Evolutionary conservation across 1,284 basidiomycete genomes (phyloP).

Genomic region (Pseudomicrostroma phylloplanum): DNA sequence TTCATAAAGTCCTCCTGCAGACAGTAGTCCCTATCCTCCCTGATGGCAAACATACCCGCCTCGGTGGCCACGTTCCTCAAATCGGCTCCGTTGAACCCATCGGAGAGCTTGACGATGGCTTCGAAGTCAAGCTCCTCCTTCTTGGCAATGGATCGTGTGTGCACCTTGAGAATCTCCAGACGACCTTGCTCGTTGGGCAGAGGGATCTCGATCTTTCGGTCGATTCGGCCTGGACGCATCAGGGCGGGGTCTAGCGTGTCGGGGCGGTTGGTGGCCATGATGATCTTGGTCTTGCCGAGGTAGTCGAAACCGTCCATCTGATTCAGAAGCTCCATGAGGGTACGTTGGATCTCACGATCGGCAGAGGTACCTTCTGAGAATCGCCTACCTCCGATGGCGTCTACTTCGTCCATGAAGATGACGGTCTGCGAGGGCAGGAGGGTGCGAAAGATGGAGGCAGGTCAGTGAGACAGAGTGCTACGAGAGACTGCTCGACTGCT

Average conservation of each 20-base stretch:
- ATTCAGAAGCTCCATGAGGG: slow-evolving; percentile 97
- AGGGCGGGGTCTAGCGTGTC: slow-evolving; percentile 90
- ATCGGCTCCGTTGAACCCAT: slow-evolving; percentile 57
- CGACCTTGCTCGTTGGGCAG: slow-evolving; percentile 92
- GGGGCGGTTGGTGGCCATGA: slow-evolving; percentile 63
- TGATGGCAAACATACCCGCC: slow-evolving; percentile 97
- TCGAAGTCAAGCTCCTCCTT: slow-evolving; percentile 61
- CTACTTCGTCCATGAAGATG: slow-evolving; percentile 99
- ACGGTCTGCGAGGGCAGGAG: slow-evolving; percentile 47
- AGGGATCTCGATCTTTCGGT: slow-evolving; percentile 97
- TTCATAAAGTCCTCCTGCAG: slow-evolving; percentile 85
- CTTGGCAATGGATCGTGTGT: slow-evolving; percentile 79
- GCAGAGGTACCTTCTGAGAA: slow-evolving; percentile 98
- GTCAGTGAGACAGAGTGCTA: no score
- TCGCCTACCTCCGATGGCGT: slow-evolving; percentile 58
- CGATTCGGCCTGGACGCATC: slow-evolving; percentile 87
- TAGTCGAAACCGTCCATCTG: slow-evolving; percentile 99
- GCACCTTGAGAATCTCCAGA: slow-evolving; percentile 95
- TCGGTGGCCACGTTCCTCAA: slow-evolving; percentile 94
- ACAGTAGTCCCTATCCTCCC: slow-evolving; percentile 69
- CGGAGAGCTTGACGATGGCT: slow-evolving; percentile 66
- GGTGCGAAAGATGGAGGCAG: not conserved
- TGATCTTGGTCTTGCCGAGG: slow-evolving; percentile 88
- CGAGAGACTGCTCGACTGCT: no score
- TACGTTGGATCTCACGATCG: slow-evolving; percentile 96